Base-by-base conservation (phyloP, 2,329 filamentous ascomycete genomes). In the Curvularia verruculosa region DNA sequence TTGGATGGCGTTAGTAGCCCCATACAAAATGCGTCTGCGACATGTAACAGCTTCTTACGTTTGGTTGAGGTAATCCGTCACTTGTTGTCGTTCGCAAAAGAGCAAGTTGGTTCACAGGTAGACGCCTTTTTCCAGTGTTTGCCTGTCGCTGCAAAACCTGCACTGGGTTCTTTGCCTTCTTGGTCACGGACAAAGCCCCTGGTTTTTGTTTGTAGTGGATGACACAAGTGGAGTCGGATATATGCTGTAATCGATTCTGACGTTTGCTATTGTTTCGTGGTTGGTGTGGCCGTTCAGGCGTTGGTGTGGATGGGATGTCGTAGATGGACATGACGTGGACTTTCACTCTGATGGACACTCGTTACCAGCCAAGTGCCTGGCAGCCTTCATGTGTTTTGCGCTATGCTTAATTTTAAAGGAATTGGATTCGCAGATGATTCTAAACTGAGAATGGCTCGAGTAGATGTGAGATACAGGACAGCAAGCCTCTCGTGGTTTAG, bases 1-100 rank as follows among this genome's bases (percentile, higher is more conserved):
- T 50, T 34, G 49, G 12, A 15, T 41, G 28, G 24, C 5, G 23
- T 67, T 52, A 68, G 64, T 52, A 68, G 64, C 39, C 53, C n/a
- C 26, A 24, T 6, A 31, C 21, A 49, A 31, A n/a, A 7, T 3
- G 8, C 45, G 8, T 47, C 23, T 53, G 47, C 26, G 28, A 39
- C 31, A 43, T 23, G 21, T 37, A 10, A 19, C 31, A 46, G 21
- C 40, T 53, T 55, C 70, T 60, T 69, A 75, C 71, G 65, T 57
- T 52, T 49, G 64, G 67, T 26, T 56, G 53, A 31, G 70, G 66
- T 12, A 73, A 54, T 44, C 69, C 68, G 60, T 67, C 61, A 36
- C 58, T 61, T 49, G 69, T 68, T n/a, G 68, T 66, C 3, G 66
- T 68, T 49, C 70, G 68, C 24, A 69, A 50, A 23, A 74, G 48